phyloP scores from a whole-genome alignment of 345 rosid species.

The Theobroma cacao region DNA sequence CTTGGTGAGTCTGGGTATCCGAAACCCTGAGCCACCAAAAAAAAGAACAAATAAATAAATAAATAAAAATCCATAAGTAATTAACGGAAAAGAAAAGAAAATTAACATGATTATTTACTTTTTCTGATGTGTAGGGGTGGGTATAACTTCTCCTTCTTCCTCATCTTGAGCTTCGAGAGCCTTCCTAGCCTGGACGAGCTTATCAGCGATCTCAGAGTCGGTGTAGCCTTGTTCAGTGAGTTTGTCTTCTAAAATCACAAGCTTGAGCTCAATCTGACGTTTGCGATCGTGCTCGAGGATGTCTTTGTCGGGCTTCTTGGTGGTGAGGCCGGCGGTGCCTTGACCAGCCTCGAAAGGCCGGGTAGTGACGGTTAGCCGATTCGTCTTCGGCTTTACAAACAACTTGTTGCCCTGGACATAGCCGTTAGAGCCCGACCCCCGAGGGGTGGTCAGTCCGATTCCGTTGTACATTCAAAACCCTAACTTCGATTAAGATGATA shows the following conservation, averaged over 20 bases:
- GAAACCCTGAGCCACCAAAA: slow-evolving; percentile 54
- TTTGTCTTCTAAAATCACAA: slow-evolving; percentile 75
- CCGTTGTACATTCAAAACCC: slow-evolving; percentile 76
- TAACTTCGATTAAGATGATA: not conserved
- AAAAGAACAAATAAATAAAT: not conserved
- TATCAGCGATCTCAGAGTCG: slow-evolving; percentile 77
- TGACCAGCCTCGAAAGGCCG: slow-evolving; percentile 73
- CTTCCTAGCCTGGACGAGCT: slow-evolving; percentile 71
- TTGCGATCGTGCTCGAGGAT: slow-evolving; percentile 92
- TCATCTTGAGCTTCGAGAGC: slow-evolving; percentile 44
- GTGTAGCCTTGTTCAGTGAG: slow-evolving; percentile 76
- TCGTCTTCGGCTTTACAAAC: slow-evolving; percentile 70
- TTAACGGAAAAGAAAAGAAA: not conserved
- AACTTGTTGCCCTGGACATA: slow-evolving; percentile 86
- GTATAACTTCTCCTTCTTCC: slow-evolving; percentile 6
- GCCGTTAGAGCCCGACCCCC: slow-evolving; percentile 98
- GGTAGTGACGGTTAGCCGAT: slow-evolving; percentile 50
- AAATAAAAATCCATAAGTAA: not conserved
- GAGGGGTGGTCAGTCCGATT: slow-evolving; percentile 82
- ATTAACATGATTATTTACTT: not conserved
- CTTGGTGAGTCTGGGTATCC: slow-evolving; percentile 81
- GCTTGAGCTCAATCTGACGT: slow-evolving; percentile 90
- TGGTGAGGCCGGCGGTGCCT: slow-evolving; percentile 74
- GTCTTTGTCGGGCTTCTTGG: slow-evolving; percentile 75
- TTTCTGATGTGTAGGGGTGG: not conserved